phyloP scores from a whole-genome alignment of 208 protist genomes.

The Endotrypanum monterogeii region DNA sequence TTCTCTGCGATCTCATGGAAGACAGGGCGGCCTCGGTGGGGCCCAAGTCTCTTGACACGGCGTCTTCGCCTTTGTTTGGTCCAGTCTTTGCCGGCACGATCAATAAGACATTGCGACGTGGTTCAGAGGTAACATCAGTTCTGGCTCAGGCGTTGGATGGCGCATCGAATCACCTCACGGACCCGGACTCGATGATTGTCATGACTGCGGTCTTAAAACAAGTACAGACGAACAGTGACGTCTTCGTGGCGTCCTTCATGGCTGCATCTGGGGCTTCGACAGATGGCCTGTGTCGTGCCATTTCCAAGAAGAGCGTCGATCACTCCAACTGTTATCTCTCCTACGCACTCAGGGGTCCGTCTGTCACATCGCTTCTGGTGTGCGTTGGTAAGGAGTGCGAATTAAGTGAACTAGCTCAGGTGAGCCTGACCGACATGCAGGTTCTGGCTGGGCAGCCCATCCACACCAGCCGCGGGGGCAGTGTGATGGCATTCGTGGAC shows the following conservation, averaged over 20 bases:
- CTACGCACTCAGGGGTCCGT: slow-evolving; percentile 58
- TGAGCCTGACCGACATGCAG: slow-evolving; percentile 27
- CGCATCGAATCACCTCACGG: slow-evolving; percentile 17
- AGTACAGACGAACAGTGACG: slow-evolving; percentile 38
- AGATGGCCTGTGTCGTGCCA: slow-evolving; percentile 31
- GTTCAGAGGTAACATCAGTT: slow-evolving; percentile 16
- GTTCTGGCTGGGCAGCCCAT: slow-evolving; percentile 49
- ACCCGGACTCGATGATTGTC: slow-evolving; percentile 40
- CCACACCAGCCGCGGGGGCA: slow-evolving; percentile 45
- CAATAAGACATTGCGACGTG: slow-evolving; percentile 18
- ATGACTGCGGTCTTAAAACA: slow-evolving; percentile 52
- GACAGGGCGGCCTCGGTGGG: slow-evolving; percentile 3
- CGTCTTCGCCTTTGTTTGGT: slow-evolving; percentile 60
- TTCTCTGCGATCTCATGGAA: slow-evolving; percentile 55
- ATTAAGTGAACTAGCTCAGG: slow-evolving; percentile 19
- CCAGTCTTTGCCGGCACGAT: slow-evolving; percentile 31
- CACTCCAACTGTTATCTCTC: slow-evolving; percentile 56
- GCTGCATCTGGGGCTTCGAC: slow-evolving; percentile 28
- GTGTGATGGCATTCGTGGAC: slow-evolving; percentile 49
- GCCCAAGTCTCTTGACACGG: slow-evolving; percentile 35
- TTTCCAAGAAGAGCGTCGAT: slow-evolving; percentile 35
- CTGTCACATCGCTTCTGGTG: slow-evolving; percentile 44
- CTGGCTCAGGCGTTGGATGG: slow-evolving; percentile 32
- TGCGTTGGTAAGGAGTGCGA: slow-evolving; percentile 33
- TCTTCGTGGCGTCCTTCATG: slow-evolving; percentile 51